A percentile compares a stretch with the other conserved stretches of the same genome.
Conservation (phyloP, 495 filamentous ascomycete species). For the Penicillium taxi region DNA sequence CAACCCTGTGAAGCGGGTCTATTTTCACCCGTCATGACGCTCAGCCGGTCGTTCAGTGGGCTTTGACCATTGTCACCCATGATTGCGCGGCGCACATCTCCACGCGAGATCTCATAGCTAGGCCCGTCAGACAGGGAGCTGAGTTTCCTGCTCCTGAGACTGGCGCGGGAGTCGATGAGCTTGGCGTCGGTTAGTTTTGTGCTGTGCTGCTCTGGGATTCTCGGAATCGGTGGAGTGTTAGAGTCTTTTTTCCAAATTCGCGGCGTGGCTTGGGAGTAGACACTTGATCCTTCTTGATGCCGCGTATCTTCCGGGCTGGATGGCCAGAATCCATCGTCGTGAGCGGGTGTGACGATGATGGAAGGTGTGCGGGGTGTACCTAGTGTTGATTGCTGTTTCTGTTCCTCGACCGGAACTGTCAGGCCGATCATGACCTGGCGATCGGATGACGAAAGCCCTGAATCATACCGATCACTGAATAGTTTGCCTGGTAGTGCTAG, state of each 20-base stretch:
- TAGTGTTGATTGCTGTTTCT: conserved; percentile 23
- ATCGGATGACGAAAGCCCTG: conserved; percentile 68
- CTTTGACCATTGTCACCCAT: conserved; percentile 10
- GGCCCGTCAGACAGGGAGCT: conserved; percentile 43
- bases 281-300: conserved; percentile 49
- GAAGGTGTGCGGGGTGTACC: conserved; percentile 48
- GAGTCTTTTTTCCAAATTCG: conserved; percentile 18
- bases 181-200: conserved; percentile 26
- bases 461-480: conserved; percentile 20
- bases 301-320: conserved; percentile 22
- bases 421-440: conserved; percentile 75
- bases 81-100: conserved; percentile 11
- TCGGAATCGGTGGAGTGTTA: conserved; percentile 53
- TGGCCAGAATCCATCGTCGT: conserved; percentile 53
- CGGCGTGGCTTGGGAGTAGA: conserved; percentile 57
- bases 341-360: conserved; percentile 60
- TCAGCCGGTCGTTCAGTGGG: conserved; percentile 24
- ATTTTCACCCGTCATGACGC: conserved; percentile 39
- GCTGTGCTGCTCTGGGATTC: conserved; percentile 44
- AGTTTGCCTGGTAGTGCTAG: conserved; percentile 6
- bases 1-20: conserved; percentile 65
- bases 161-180: conserved; percentile 25
- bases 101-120: conserved; percentile 44
- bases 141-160: conserved; percentile 21
- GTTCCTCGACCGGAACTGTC: conserved; percentile 42